Conservation (phyloP, 1,139 yeast genomes). For the Diutina mesorugosa region DNA sequence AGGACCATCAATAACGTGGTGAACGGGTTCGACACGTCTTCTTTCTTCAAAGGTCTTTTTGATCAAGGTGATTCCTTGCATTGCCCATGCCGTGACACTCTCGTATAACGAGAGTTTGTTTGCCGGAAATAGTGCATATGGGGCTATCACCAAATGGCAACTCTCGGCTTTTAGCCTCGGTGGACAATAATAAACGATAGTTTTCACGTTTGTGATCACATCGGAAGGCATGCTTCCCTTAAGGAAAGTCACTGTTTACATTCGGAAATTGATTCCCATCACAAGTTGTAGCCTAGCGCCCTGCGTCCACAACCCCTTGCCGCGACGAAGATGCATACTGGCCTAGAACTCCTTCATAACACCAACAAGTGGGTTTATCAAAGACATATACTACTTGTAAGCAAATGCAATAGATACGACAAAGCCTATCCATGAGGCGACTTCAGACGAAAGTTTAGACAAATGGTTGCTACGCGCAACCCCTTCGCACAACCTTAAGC, state of each 20-base stretch:
- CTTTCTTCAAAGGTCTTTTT: neutral
- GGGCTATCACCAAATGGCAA: neutral
- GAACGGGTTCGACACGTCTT: no score
- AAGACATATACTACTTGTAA: neutral
- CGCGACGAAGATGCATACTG: neutral
- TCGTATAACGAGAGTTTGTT: neutral
- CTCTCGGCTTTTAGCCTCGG: neutral
- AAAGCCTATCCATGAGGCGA: neutral
- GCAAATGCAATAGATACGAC: neutral
- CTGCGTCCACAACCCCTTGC: neutral
- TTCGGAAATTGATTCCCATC: neutral
- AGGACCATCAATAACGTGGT: no score
- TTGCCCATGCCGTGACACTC: neutral
- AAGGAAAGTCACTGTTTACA: neutral
- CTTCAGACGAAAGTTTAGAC: neutral
- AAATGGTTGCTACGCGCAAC: neutral
- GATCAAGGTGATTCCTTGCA: neutral
- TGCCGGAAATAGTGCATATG: neutral
- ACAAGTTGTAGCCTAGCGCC: neutral
- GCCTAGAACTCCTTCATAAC: neutral
- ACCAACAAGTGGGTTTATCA: no score
- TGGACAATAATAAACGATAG: neutral
- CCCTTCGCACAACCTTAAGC: neutral
- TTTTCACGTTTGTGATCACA: neutral
- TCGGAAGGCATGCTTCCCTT: neutral